Base-by-base conservation (phyloP, 2,329 filamentous ascomycete genomes). In the Colletotrichum lini region DNA sequence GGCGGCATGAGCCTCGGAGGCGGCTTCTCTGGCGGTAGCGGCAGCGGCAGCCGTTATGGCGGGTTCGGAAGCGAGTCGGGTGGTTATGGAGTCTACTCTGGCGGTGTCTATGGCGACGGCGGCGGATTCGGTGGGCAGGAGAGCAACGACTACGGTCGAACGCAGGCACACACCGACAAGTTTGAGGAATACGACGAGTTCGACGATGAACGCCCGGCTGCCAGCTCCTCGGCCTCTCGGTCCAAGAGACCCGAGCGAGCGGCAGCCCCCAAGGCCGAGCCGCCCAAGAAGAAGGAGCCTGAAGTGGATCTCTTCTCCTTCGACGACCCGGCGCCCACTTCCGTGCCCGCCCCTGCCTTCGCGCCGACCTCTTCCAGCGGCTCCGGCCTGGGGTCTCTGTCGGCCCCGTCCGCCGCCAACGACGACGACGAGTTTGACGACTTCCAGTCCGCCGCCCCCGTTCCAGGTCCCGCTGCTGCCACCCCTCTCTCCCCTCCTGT, bases 121-220 rank as follows among this genome's bases (percentile, higher is more conserved):
- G 96, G 96, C 73, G 96, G 95, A 18, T 98, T 97, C 77, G 94
- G 95, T 52, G 95, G 95, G 3, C 90, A 94, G 77, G 81, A 87
- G 23, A 89, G 87, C 75, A 93, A 94, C 62, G 91, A 94, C 75
- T 70, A 60, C 40, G 47, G 54, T 18, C 58, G 58, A 38, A 72
- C 69, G 42, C 69, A 72, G 53, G 83, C 86, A 26, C 85, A 91
- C 69, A 85, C 87, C 66, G 95, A 97, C 74, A 90, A 92, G 74
- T 99, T 98, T 76, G 96, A 98, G 76, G 96, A 98, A 82, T 99
- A 99, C 78, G 95, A 99, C 79, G 96, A 99, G 82, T 96, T 92
- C 77, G 96, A 98, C 67, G 96, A 98, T 50, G 83, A 86, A 44
- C 78, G 82, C 65, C 84, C 84, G 30, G 77, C 80, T 1, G 77